Percentiles rank a stretch among this genome's conserved stretches.
phyloP scores from a whole-genome alignment of 2,329 filamentous ascomycete genomes.

The Fusarium odoratissimum region DNA sequence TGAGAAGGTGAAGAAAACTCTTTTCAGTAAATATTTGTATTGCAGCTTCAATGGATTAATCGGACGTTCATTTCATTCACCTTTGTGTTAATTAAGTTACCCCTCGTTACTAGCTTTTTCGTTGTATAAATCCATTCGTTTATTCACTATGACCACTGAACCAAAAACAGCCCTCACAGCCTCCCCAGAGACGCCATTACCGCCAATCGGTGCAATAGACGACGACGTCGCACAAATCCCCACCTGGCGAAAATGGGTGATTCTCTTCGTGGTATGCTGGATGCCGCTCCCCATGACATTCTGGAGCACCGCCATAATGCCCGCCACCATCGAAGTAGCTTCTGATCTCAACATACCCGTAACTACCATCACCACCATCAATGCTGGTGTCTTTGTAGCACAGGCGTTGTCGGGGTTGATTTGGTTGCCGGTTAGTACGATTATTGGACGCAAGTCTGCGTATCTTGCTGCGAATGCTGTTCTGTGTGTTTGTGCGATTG shows the following conservation, averaged over 20 bases:
- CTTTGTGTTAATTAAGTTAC: neutral
- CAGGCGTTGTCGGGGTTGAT: constrained; percentile 42
- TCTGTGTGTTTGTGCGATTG: constrained; percentile 39
- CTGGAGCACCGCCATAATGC: constrained; percentile 45
- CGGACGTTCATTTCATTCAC: neutral
- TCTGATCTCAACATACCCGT: constrained; percentile 13
- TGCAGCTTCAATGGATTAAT: too few species aligned
- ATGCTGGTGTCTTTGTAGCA: constrained; percentile 42
- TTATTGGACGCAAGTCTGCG: constrained; percentile 37
- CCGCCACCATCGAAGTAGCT: constrained; percentile 37
- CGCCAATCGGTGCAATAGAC: constrained; percentile 27
- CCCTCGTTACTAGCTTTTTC: neutral
- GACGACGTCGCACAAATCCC: constrained; percentile 38
- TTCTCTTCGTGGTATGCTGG: constrained; percentile 46
- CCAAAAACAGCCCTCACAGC: constrained; percentile 14
- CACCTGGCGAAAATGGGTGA: constrained; percentile 43
- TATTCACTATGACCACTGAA: constrained; percentile 13
- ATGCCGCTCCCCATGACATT: constrained; percentile 47
- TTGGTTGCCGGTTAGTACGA: constrained; percentile 43
- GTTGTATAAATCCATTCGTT: neutral
- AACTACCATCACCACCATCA: constrained; percentile 38
- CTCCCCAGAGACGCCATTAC: neutral
- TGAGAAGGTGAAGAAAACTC: neutral
- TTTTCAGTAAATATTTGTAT: neutral
- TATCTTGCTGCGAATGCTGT: constrained; percentile 43